Evolutionary conservation across 73 alveolate species (phyloP), one percentile per base, ranked within the genome.

Genomic region (Effrenium voratum): DNA sequence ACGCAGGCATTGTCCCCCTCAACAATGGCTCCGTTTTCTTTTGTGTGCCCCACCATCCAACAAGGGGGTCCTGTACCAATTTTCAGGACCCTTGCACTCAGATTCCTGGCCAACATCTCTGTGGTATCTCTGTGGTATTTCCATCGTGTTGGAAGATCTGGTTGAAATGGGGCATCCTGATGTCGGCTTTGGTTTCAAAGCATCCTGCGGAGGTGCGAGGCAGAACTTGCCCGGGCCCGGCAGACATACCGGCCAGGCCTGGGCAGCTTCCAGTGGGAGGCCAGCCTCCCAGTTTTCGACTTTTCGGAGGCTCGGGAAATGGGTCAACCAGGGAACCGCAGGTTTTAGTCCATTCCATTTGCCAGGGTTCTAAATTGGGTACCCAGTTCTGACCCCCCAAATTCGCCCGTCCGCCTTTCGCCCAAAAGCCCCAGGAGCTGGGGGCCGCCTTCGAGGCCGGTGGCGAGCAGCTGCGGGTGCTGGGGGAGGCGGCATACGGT

Each of bases 261-360:
- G 50, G 92, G 50, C 4, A 34, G 49, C 92, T 82, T 82, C n/a
- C 70, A 82, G 49, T 82, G 92, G 92, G 92, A 82, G 92, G 92
- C 88, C 86, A 38, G 32, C 43, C 10, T 1, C 43, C n/a, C 43
- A 63, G 41, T 2, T 19, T 16, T 30, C 19, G 30, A 40, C 16
- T 28, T 66, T 66, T 28, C 15, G 40, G 44, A 63, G 40, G 40
- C 12, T 24, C 36, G n/a, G 77, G 8, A 26, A 5, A 36, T 63
- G 8, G 22, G 40, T 22, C n/a, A 24, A 15, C 26, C 10, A 36
- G 5, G 22, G 40, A 5, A 22, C 26, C 8, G 8, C 40, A 8
- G 77, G 5, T 16, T 15, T 30, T 63, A 24, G 8, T 16, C 43
- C 26, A 15, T 5, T 8, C 26, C 40, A 15, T 63, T 15, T 8